Evolutionary conservation across 1,284 basidiomycete species (phyloP).

Genomic region (Rhizoctonia solani): DNA sequence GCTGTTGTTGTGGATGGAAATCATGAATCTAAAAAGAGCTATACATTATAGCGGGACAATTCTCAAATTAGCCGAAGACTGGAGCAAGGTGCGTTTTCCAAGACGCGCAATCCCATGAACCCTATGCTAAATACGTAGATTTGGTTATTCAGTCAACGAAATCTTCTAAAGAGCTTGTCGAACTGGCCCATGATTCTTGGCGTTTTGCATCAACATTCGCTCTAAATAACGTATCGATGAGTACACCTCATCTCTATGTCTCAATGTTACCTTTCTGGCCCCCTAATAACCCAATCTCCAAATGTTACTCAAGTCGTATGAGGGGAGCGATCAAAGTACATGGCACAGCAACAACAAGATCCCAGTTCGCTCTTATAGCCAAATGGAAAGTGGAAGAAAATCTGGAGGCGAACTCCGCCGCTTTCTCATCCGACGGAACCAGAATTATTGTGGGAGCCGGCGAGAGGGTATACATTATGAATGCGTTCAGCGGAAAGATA

Average conservation of each 20-base stretch:
- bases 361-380: background rate
- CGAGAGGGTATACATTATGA: too few relatives aligned
- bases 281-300: background rate
- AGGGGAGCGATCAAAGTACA: background rate
- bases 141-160: background rate
- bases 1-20: conserved; percentile 30
- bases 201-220: background rate
- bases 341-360: background rate
- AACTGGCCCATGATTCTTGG: background rate
- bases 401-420: too few relatives aligned
- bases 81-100: background rate
- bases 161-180: background rate
- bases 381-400: background rate
- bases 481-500: too few relatives aligned
- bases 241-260: conserved; percentile 10
- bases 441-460: too few relatives aligned
- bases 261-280: conserved; percentile 13
- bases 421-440: conserved; percentile 29
- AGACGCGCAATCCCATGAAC: background rate
- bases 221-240: background rate
- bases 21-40: conserved; percentile 8
- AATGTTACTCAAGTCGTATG: background rate
- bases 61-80: background rate
- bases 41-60: background rate
- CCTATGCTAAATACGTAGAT: background rate